Evolutionary conservation across 257 asterid genomes (phyloP).

Genomic region (Knoxia roxburghii): DNA sequence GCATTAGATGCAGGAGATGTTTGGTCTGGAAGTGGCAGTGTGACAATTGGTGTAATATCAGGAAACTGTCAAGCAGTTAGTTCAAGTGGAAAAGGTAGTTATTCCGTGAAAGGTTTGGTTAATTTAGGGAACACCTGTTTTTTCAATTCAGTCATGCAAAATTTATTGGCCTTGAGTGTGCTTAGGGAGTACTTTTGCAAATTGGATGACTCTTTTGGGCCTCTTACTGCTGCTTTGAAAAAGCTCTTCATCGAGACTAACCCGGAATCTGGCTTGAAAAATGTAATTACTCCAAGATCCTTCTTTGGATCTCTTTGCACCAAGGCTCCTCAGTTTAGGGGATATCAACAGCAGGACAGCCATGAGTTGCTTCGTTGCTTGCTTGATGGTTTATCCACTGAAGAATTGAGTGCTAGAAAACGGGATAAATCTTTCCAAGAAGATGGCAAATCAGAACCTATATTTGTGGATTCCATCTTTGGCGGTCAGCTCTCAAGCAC

Average conservation of each 20-base stretch:
- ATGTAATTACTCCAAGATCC: constrained; percentile 61
- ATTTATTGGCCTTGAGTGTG: constrained; percentile 53
- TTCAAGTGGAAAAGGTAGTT: constrained; percentile 28
- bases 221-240: constrained; percentile 57
- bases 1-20: constrained; percentile 61
- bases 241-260: constrained; percentile 57
- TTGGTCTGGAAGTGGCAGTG: constrained; percentile 67
- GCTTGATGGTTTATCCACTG: constrained; percentile 72
- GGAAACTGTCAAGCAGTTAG: constrained; percentile 30
- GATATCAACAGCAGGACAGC: constrained; percentile 93
- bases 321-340: constrained; percentile 84
- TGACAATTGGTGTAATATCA: constrained; percentile 35
- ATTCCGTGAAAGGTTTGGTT: constrained; percentile 61
- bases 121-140: constrained; percentile 97
- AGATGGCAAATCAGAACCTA: constrained; percentile 35
- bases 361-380: constrained; percentile 86
- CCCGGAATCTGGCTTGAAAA: constrained; percentile 38
- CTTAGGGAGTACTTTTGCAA: constrained; percentile 50
- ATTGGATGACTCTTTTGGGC: constrained; percentile 59
- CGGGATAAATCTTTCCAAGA: constrained; percentile 28
- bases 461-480: constrained; percentile 67
- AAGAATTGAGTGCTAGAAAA: constrained; percentile 55
- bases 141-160: constrained; percentile 82
- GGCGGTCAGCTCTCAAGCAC: constrained; percentile 83
- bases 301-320: constrained; percentile 66